A percentile compares a stretch with the other conserved stretches of the same genome.
These are phyloP conservation scores for Cutaneotrichosporon arboriforme DNA, from an alignment of 1,284 basidiomycete genomes.

Conservation along the genomic window DNA sequence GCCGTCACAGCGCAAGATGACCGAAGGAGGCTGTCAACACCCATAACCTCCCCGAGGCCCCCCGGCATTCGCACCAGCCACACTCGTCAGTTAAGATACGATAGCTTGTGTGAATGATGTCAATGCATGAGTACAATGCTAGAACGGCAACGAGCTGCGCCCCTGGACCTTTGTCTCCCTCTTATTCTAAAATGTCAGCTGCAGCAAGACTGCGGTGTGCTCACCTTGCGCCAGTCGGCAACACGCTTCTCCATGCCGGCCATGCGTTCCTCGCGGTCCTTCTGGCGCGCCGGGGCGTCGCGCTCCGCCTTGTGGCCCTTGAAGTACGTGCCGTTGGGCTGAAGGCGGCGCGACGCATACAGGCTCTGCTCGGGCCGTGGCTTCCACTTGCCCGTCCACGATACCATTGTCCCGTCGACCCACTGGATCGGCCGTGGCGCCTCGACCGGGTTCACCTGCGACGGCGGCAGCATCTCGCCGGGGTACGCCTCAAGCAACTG, in stretches of 20 bases:
- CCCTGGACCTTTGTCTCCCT: background rate
- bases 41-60: too few species aligned
- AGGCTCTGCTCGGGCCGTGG: conserved; percentile 21
- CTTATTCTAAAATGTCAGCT: conserved; percentile 2
- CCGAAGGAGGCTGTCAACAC: too few species aligned
- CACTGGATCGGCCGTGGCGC: conserved; percentile 13
- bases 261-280: conserved; percentile 35
- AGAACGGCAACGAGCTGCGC: conserved; percentile 4
- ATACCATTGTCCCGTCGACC: conserved; percentile 18
- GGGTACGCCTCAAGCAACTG: conserved; percentile 28
- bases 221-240: conserved; percentile 41
- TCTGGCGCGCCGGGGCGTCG: conserved; percentile 21
- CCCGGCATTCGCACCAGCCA: too few species aligned
- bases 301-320: conserved; percentile 44
- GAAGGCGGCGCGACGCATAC: conserved; percentile 17
- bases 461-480: conserved; percentile 27
- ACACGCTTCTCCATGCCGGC: conserved; percentile 43
- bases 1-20: too few species aligned
- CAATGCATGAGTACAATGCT: conserved; percentile 11
- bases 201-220: background rate
- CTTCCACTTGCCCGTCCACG: conserved; percentile 19
- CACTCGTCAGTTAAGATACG: background rate
- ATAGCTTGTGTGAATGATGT: background rate
- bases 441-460: conserved; percentile 19
- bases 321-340: conserved; percentile 33